phyloP scores from a whole-genome alignment of 495 filamentous ascomycete species.

The Pyronema omphalodes region DNA sequence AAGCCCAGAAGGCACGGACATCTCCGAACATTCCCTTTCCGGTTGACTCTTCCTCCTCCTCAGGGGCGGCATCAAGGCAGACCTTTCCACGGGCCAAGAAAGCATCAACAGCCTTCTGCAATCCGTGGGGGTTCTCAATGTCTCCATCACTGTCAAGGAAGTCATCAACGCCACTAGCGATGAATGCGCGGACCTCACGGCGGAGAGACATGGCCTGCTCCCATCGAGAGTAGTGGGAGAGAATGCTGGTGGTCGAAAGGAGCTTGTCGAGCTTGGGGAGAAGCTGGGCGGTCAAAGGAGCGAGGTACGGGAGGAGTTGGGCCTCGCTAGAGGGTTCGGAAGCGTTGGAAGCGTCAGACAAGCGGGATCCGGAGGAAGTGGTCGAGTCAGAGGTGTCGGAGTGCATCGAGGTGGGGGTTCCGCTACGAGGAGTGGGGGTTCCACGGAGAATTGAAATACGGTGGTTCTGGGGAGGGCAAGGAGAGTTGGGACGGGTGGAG shows the following conservation, averaged over 20 bases:
- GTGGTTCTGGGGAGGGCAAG: not conserved
- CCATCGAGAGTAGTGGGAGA: constrained; percentile 1
- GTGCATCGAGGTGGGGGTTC: not conserved
- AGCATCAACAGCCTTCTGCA: constrained; percentile 3
- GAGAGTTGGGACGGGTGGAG: not conserved
- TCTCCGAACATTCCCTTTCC: constrained; percentile 1
- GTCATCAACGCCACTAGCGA: constrained; percentile 4
- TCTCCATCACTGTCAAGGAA: not conserved
- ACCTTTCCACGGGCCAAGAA: not conserved
- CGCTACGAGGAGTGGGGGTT: not conserved
- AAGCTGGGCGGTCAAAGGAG: not conserved
- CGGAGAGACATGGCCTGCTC: constrained; percentile 3
- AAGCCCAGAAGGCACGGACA: constrained; percentile 1
- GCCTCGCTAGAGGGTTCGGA: not conserved
- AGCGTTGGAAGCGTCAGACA: not conserved
- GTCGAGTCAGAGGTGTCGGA: too few relatives aligned
- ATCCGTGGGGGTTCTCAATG: not conserved
- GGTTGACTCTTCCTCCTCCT: constrained; percentile 10
- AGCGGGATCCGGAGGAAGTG: not conserved
- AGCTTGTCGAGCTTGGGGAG: constrained; percentile 1
- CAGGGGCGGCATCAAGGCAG: constrained; percentile 4
- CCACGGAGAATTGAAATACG: not conserved
- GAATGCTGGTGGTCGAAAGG: constrained; percentile 1
- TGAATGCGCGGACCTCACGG: constrained; percentile 4
- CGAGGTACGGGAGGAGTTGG: not conserved